These are phyloP conservation scores for Epichloe festucae DNA, from an alignment of 2,329 filamentous ascomycete species.

Conservation along the genomic window DNA sequence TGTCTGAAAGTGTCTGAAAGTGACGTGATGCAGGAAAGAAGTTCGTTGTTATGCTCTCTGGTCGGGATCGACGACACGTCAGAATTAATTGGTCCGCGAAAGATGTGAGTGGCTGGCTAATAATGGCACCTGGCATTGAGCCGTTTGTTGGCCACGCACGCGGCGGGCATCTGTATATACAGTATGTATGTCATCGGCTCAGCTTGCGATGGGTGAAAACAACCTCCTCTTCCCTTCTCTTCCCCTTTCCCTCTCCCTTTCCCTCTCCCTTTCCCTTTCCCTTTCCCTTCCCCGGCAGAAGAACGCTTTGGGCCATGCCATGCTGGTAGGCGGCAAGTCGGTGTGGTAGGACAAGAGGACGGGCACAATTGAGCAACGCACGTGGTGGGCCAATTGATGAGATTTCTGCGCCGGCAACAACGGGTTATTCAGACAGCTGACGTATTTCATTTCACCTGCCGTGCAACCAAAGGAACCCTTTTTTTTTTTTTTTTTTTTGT, in stretches of 20 bases:
- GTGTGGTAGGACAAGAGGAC: slow-evolving; percentile 1
- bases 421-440: not conserved
- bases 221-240: not conserved
- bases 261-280: too few relatives aligned
- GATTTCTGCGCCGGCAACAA: not conserved
- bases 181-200: not conserved
- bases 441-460: not conserved
- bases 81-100: not conserved
- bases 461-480: not conserved
- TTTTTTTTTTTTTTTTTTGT: not conserved
- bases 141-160: not conserved
- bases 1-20: not conserved
- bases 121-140: not conserved
- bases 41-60: not conserved
- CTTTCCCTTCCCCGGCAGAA: not conserved
- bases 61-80: not conserved
- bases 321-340: not conserved
- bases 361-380: slow-evolving; percentile 1
- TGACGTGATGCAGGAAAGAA: not conserved
- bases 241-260: not conserved
- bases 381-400: slow-evolving; percentile 1
- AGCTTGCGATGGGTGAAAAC: not conserved
- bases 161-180: not conserved
- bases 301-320: not conserved
- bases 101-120: not conserved